Evolutionary conservation across 768 basidiomycete species (phyloP), one percentile per base, ranked within the genome.

Genomic region (Mrakia hoshinonis): DNA sequence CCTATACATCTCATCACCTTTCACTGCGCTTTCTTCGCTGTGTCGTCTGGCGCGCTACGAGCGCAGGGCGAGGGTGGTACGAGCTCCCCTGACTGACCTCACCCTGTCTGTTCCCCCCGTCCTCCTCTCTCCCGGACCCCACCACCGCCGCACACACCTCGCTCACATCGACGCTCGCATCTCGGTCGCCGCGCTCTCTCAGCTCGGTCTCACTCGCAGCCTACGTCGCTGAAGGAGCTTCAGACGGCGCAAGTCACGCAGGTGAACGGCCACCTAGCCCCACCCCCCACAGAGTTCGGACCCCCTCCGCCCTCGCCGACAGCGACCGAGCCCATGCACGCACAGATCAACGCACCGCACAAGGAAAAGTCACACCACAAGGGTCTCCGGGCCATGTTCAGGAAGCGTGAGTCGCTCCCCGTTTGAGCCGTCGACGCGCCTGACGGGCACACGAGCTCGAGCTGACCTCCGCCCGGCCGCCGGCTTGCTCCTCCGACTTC

Each of bases 161-260:
- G 18, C 31, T 47, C 46, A 39, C 58, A 5, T 39, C 36, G 9
- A 20, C 58, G 13, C n/a, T 31, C 10, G 58, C 31, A 61, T 61
- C 36, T 34, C 26, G 26, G 24, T 29, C 26, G 24, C 4, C 52
- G 24, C 47, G 15, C 24, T 36, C 46, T 2, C 34, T 43, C 62
- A 51, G 64, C 46, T 51, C 64, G 64, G 3, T 48, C 64, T 10
- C 64, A 49, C 29, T 66, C 64, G 15, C 64, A 66, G 22, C 64
- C 64, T 10, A 36, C 64, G n/a, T 66, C 64, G 9, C 24, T 66
- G 24, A 24, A 47, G 48, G 64, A 66, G 48, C 29, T 47, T 15
- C 24, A 66, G 48, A 24, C 47, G 31, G 31, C 47, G 24, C 24
- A 24, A 13, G 47, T 31, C 49, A 51, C 12, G 13, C 29, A 47